phyloP scores from a whole-genome alignment of 2,329 filamentous ascomycete species.

The Tolypocladium pustulatum region DNA sequence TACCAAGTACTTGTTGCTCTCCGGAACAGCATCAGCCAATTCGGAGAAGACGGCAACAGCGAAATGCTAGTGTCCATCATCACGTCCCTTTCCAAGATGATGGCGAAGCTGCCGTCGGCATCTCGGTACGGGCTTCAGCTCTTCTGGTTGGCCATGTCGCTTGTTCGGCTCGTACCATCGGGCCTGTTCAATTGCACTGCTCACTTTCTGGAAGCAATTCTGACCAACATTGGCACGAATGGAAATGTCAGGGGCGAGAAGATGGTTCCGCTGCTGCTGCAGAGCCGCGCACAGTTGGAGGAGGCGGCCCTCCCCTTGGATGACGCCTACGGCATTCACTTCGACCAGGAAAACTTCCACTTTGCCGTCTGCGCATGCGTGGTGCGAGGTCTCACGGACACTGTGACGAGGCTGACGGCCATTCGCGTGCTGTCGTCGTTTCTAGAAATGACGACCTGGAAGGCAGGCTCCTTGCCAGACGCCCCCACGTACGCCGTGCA shows the following conservation, averaged over 20 bases:
- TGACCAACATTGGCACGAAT: constrained; percentile 52
- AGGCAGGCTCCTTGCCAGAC: background rate
- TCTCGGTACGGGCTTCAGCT: constrained; percentile 59
- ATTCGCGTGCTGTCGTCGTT: constrained; percentile 53
- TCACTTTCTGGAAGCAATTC: constrained; percentile 52
- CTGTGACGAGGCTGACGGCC: constrained; percentile 46
- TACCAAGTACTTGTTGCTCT: constrained; percentile 62
- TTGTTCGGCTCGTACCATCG: constrained; percentile 53
- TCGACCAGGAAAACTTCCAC: constrained; percentile 54
- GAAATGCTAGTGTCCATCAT: constrained; percentile 62
- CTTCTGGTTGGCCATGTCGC: constrained; percentile 60
- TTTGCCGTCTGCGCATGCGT: constrained; percentile 56
- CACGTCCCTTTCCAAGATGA: constrained; percentile 59
- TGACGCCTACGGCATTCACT: constrained; percentile 55
- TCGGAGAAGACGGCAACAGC: constrained; percentile 51
- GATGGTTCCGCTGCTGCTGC: constrained; percentile 49
- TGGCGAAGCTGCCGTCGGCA: constrained; percentile 54
- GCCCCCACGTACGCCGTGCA: constrained; percentile 10
- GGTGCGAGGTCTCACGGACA: constrained; percentile 53
- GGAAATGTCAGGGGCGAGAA: constrained; percentile 48
- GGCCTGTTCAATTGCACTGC: constrained; percentile 56
- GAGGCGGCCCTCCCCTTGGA: constrained; percentile 53
- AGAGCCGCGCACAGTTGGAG: constrained; percentile 49
- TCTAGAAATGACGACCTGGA: constrained; percentile 28
- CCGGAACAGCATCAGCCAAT: constrained; percentile 53